Evolutionary conservation across 192 early-diverging fungal genomes (phyloP).

Genomic region (Ambispora gerdemannii): DNA sequence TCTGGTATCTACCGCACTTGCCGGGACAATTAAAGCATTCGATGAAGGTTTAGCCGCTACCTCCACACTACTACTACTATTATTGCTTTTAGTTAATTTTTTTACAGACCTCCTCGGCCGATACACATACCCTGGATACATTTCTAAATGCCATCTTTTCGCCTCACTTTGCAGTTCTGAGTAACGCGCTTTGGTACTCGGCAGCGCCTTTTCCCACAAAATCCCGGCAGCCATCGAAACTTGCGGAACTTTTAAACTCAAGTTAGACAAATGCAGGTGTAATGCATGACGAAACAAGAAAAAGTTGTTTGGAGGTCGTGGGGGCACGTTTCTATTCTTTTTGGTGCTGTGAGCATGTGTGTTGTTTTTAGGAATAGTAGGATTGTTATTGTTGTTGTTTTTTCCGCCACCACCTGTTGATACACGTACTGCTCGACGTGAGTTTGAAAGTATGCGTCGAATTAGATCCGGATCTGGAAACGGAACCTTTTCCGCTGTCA

Average conservation of each 20-base stretch:
- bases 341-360: too few species aligned
- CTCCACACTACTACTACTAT: too few species aligned
- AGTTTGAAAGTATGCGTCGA: constrained; percentile 12
- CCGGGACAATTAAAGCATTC: not conserved
- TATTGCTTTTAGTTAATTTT: too few species aligned
- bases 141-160: constrained; percentile 21
- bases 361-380: too few species aligned
- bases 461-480: constrained; percentile 19
- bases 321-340: constrained; percentile 21
- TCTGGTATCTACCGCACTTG: not conserved
- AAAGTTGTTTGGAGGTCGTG: constrained; percentile 27
- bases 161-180: constrained; percentile 23
- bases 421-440: constrained; percentile 1
- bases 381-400: too few species aligned
- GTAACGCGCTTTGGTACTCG: constrained; percentile 8
- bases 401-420: too few species aligned
- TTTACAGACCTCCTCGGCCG: constrained; percentile 9
- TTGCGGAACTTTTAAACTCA: constrained; percentile 31
- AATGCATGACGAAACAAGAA: constrained; percentile 28
- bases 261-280: not conserved
- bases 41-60: not conserved
- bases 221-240: constrained; percentile 5
- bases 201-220: constrained; percentile 13
- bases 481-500: constrained; percentile 23
- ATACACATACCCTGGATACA: constrained; percentile 31